Conservation (phyloP, 257 asterid genomes). For the Coffea canephora region DNA sequence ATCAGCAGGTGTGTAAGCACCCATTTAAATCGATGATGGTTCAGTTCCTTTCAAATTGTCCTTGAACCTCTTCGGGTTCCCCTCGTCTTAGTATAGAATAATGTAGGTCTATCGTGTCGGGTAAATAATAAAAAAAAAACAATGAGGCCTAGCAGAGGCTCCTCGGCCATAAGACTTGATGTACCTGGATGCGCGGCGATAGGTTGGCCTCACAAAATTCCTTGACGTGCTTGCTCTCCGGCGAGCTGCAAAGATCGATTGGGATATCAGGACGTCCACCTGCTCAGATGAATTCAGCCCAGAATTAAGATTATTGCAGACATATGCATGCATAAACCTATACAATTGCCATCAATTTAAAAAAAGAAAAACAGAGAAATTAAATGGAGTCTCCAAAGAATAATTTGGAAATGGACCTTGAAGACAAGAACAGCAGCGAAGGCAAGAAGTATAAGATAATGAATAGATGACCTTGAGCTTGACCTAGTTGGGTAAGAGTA, state of each 20-base stretch:
- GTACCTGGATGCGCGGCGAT: slow-evolving; percentile 11
- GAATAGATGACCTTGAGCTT: slow-evolving; percentile 36
- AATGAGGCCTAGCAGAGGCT: neutral
- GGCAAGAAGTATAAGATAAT: slow-evolving; percentile 59
- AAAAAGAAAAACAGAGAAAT: too few species aligned
- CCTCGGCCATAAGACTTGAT: neutral
- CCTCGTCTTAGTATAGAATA: too few species aligned
- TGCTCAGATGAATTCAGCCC: slow-evolving; percentile 15
- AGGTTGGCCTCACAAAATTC: slow-evolving; percentile 18
- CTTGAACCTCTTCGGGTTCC: too few species aligned
- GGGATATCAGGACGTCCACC: slow-evolving; percentile 70
- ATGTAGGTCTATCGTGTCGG: too few species aligned
- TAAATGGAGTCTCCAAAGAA: neutral
- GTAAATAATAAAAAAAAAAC: too few species aligned
- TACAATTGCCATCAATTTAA: neutral
- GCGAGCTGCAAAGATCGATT: slow-evolving; percentile 44
- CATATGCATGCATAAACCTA: neutral
- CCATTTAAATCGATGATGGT: too few species aligned
- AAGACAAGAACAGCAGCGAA: slow-evolving; percentile 74
- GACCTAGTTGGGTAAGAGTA: slow-evolving; percentile 42
- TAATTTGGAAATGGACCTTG: slow-evolving; percentile 45
- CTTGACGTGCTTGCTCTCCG: slow-evolving; percentile 28
- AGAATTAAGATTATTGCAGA: neutral
- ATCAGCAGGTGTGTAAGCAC: too few species aligned
- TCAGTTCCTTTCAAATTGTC: too few species aligned